Conservation (phyloP, 1,139 yeast genomes). For the Lodderomyces jiufengensis region DNA sequence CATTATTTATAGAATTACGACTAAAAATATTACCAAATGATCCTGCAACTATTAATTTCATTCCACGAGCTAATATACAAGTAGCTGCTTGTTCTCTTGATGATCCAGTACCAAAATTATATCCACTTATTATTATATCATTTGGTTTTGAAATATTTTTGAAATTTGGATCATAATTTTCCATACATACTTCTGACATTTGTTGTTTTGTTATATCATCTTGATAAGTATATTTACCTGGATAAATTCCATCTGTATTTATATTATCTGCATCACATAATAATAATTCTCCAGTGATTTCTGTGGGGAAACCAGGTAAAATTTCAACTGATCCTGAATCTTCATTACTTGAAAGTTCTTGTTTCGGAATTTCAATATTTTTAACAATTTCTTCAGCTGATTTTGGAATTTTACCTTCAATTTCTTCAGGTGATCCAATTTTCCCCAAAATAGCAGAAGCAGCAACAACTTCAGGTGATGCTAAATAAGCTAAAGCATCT, state of each 20-base stretch:
- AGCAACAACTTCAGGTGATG: constrained; percentile 97
- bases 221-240: constrained; percentile 97
- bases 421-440: constrained; percentile 90
- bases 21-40: constrained; percentile 96
- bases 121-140: constrained; percentile 89
- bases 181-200: constrained; percentile 99
- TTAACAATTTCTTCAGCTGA: constrained; percentile 45
- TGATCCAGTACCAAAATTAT: constrained; percentile 96
- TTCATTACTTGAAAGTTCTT: constrained; percentile 18
- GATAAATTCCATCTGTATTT: constrained; percentile 97
- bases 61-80: constrained; percentile 89
- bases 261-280: constrained; percentile 96
- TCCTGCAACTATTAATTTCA: constrained; percentile 90
- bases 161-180: constrained; percentile 90
- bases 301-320: constrained; percentile 84
- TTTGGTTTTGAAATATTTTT: constrained; percentile 75
- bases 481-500: constrained; percentile 92
- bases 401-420: constrained; percentile 54
- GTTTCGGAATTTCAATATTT: constrained; percentile 35
- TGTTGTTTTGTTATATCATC: constrained; percentile 91
- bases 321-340: constrained; percentile 55
- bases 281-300: constrained; percentile 85
- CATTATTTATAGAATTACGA: constrained; percentile 93
- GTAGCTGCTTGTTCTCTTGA: constrained; percentile 99
- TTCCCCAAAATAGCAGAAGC: constrained; percentile 94